Evolutionary conservation across 768 basidiomycete genomes (phyloP), one percentile per base, ranked within the genome.

Genomic region (Lentinula detonsa): DNA sequence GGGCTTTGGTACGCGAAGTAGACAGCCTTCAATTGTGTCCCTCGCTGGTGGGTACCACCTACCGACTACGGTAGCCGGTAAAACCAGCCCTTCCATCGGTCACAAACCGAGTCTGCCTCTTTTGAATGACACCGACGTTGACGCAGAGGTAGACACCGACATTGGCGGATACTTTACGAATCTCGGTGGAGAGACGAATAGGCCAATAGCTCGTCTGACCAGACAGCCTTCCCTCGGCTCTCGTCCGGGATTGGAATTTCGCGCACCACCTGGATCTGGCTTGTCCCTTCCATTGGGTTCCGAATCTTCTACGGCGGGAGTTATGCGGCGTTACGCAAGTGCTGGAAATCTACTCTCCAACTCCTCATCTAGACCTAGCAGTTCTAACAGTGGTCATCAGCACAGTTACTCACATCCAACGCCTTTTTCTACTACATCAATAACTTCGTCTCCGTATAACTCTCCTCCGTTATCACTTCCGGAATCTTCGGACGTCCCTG

Each of bases 271-370:
- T 39, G 53, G 53, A n/a, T 39, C 34, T 21, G 35, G 21, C 10
- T 31, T 31, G 6, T 43, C 56, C 46, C 31, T 21, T 15, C 56
- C 16, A 13, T 15, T 48, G 48, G n/a, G 43, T 35, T 18, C 57
- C 34, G 48, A 59, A 35, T 21, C 45, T n/a, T 6, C 33, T 34
- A 37, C 28, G 16, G 9, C 28, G 15, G 43, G 45, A 11, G 46
- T 50, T 50, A 39, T 59, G 45, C 57, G 57, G 45, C 43, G 57
- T 31, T 59, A 59, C 34, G 57, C 57, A 21, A 59, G 57, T 49
- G 57, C 57, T 18, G 57, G 57, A 34, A 49, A 59, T 18, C 46
- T 59, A 21, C 33, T 59, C 33, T 45, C 40, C 46, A 34, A 28
- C 16, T n/a, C 42, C n/a, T 16, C 37, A 35, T 59, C 57, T 49